These are phyloP conservation scores for Colletotrichum destructivum DNA, from an alignment of 2,329 filamentous ascomycete species.

Conservation along the genomic window DNA sequence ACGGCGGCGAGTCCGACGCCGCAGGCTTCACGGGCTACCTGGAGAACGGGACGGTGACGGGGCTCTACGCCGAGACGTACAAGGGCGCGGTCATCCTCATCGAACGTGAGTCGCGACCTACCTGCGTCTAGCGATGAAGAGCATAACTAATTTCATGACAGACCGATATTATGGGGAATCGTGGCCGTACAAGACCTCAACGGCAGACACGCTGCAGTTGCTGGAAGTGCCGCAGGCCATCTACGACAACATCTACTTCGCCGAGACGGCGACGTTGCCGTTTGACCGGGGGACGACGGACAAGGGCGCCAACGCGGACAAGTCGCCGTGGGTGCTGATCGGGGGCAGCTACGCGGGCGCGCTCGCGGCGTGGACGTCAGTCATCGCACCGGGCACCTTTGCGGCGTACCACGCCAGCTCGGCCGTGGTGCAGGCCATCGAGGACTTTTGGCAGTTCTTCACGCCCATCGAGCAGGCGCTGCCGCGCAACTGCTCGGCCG, in stretches of 20 bases:
- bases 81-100: constrained; percentile 35
- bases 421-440: constrained; percentile 63
- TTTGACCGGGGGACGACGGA: constrained; percentile 50
- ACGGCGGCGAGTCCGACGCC: constrained; percentile 23
- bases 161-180: constrained; percentile 40
- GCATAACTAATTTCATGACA: neutral
- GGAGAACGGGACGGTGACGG: constrained; percentile 19
- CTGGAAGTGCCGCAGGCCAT: constrained; percentile 37
- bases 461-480: constrained; percentile 57
- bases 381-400: constrained; percentile 62
- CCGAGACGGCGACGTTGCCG: constrained; percentile 53
- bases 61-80: constrained; percentile 27
- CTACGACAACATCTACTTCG: constrained; percentile 38
- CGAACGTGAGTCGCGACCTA: constrained; percentile 16
- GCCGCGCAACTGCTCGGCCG: constrained; percentile 58
- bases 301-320: constrained; percentile 50
- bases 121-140: neutral
- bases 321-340: constrained; percentile 66
- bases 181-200: constrained; percentile 29
- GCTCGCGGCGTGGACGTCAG: constrained; percentile 63
- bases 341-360: constrained; percentile 68
- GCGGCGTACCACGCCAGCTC: constrained; percentile 67
- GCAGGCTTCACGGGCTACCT: constrained; percentile 1
- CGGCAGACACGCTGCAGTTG: constrained; percentile 39
- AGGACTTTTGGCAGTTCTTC: constrained; percentile 65